These are phyloP conservation scores for Penstemon eatonii DNA, from an alignment of 257 asterid genomes.

Conservation along the genomic window DNA sequence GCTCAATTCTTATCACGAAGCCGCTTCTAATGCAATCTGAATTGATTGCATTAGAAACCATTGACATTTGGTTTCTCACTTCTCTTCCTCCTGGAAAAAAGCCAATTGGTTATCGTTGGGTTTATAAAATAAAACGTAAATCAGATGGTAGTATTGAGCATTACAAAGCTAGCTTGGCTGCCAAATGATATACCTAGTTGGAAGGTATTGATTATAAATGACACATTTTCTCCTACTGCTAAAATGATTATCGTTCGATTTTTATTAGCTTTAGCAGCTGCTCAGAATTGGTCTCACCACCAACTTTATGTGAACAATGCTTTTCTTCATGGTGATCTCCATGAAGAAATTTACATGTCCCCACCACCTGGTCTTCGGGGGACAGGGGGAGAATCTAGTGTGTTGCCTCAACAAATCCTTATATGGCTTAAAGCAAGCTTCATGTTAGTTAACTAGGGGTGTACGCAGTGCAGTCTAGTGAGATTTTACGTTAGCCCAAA, in stretches of 20 bases:
- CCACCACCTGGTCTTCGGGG: neutral
- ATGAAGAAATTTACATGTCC: neutral
- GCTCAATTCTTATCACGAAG: neutral
- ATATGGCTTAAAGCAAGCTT: no score
- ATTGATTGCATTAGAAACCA: neutral
- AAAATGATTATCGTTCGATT: constrained; percentile 2
- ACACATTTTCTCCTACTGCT: neutral
- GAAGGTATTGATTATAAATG: neutral
- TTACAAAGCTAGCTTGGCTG: neutral
- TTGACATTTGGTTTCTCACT: neutral
- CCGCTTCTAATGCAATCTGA: neutral
- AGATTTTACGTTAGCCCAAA: no score
- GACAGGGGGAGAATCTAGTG: neutral
- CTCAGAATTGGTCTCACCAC: neutral
- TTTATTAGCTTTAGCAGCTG: constrained; percentile 7
- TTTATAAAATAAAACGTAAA: no score
- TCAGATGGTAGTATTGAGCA: neutral
- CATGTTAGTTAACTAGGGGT: no score
- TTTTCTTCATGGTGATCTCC: neutral
- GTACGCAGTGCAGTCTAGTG: no score
- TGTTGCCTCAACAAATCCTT: no score
- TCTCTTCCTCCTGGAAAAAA: neutral
- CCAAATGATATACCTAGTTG: neutral
- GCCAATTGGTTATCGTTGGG: neutral
- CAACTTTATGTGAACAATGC: neutral